Conservation (phyloP, 2,329 filamentous ascomycete species). For the Periconia macrospinosa region DNA sequence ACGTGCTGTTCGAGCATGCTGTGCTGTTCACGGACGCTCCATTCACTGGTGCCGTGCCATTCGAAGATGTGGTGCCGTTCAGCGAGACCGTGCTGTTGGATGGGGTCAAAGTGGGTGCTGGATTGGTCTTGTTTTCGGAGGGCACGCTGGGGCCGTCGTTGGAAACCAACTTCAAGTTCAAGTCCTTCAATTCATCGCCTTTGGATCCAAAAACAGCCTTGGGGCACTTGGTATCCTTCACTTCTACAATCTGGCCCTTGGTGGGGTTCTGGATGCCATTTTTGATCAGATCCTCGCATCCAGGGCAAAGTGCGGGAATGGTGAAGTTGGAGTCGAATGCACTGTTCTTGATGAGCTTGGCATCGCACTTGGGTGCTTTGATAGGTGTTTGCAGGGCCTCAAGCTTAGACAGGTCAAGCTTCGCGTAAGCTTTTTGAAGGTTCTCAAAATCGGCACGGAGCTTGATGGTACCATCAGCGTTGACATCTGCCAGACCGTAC, state of each 20-base stretch:
- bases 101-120: conserved; percentile 3
- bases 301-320: conserved; percentile 68
- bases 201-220: conserved; percentile 60
- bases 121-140: conserved; percentile 40
- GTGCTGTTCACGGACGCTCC: background rate
- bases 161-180: conserved; percentile 59
- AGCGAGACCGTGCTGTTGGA: background rate
- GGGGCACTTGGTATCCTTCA: conserved; percentile 59
- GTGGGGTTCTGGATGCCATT: conserved; percentile 70
- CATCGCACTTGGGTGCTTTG: conserved; percentile 65
- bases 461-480: conserved; percentile 46
- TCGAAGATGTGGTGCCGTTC: background rate
- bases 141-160: conserved; percentile 60
- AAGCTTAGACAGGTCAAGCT: conserved; percentile 71
- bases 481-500: conserved; percentile 53
- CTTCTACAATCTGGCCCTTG: conserved; percentile 57
- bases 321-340: conserved; percentile 80
- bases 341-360: conserved; percentile 64
- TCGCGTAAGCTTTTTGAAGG: conserved; percentile 73
- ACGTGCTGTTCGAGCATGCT: background rate
- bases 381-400: conserved; percentile 60
- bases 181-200: conserved; percentile 62
- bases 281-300: conserved; percentile 73
- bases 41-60: background rate
- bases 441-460: conserved; percentile 60